phyloP scores from a whole-genome alignment of 257 asterid species.

The Rubia yunnanensis region DNA sequence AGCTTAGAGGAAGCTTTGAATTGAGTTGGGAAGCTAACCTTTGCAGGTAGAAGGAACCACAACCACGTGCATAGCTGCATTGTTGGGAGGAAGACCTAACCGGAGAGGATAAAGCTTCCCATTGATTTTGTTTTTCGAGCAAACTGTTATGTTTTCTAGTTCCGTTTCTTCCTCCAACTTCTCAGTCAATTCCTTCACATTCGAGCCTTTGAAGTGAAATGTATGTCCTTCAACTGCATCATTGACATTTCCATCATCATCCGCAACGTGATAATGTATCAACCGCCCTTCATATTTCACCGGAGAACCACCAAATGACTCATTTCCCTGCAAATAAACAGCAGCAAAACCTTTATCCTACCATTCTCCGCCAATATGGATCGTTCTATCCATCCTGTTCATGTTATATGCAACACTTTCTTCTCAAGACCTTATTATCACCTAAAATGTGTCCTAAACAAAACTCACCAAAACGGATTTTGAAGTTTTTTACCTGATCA shows the following conservation, averaged over 20 bases:
- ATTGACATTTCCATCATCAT: conserved; percentile 45
- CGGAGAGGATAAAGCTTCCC: conserved; percentile 79
- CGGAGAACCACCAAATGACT: conserved; percentile 21
- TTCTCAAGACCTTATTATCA: no score
- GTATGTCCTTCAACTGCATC: conserved; percentile 39
- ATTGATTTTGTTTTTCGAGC: conserved; percentile 50
- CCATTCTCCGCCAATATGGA: no score
- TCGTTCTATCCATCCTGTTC: no score
- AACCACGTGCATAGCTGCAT: conserved; percentile 72
- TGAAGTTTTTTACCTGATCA: conserved; percentile 17
- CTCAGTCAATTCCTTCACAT: conserved; percentile 53
- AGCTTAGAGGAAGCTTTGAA: not conserved
- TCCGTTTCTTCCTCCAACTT: conserved; percentile 71
- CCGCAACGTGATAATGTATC: conserved; percentile 52
- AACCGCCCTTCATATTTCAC: conserved; percentile 54
- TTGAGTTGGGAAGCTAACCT: conserved; percentile 30
- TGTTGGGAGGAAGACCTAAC: conserved; percentile 83
- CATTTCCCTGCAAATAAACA: conserved; percentile 24
- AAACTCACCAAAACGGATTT: not conserved
- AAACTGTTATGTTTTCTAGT: conserved; percentile 47
- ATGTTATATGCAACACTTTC: no score
- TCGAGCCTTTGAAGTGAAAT: conserved; percentile 59
- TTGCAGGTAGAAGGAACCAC: conserved; percentile 71
- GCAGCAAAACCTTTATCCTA: not conserved
- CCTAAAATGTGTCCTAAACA: no score